A percentile compares a stretch with the other conserved stretches of the same genome.
Evolutionary conservation across 2,329 filamentous ascomycete species (phyloP).

Genomic region (Fonsecaea pedrosoi): DNA sequence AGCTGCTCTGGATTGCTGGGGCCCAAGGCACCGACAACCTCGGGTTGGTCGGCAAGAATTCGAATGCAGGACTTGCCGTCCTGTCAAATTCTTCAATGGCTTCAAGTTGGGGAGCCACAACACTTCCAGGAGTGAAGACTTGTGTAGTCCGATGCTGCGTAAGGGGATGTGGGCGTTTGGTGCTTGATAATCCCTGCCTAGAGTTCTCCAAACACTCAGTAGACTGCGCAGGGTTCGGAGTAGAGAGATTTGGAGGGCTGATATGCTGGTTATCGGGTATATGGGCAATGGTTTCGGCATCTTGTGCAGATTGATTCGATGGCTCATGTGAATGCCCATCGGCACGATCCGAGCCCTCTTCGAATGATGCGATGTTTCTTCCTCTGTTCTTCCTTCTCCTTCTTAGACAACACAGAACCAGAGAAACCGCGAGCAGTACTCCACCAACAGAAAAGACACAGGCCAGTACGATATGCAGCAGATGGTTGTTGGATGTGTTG

Average conservation of each 20-base stretch:
- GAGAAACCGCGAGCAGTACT: slow-evolving; percentile 15
- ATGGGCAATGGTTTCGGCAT: background rate
- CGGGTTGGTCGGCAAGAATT: background rate
- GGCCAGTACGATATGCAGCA: slow-evolving; percentile 26
- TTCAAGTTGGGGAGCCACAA: background rate
- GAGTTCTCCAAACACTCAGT: slow-evolving; percentile 27
- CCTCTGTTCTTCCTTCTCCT: slow-evolving; percentile 16
- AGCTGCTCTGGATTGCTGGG: background rate
- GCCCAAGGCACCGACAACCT: background rate
- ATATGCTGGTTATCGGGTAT: background rate
- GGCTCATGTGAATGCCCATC: background rate
- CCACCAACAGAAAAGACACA: slow-evolving; percentile 22
- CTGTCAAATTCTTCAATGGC: background rate
- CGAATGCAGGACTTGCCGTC: background rate
- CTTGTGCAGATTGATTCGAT: background rate
- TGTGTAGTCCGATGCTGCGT: slow-evolving; percentile 36
- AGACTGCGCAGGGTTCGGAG: slow-evolving; percentile 31
- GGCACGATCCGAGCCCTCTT: background rate
- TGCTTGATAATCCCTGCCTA: slow-evolving; percentile 21
- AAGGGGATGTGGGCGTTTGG: slow-evolving; percentile 35
- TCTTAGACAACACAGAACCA: slow-evolving; percentile 20
- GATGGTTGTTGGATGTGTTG: slow-evolving; percentile 10
- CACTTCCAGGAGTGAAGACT: background rate
- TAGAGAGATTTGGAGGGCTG: slow-evolving; percentile 12
- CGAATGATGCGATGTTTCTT: background rate